Evolutionary conservation across 139 green algal species (phyloP).

Genomic region (Chlorella sorokiniana): DNA sequence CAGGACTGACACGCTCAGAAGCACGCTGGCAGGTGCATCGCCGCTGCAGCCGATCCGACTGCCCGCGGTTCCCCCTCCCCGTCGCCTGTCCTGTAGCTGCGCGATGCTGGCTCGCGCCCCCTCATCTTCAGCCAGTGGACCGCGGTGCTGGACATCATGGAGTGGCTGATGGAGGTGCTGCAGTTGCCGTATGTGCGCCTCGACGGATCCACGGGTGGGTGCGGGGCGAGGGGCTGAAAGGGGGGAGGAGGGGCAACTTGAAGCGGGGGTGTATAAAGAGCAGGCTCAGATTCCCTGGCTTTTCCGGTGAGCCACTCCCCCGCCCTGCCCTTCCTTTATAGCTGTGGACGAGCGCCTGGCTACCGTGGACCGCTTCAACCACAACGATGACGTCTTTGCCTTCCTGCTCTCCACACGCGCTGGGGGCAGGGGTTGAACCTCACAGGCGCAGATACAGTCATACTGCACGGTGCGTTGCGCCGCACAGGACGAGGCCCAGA

Average conservation of each 20-base stretch:
- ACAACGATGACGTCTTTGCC: conserved; percentile 74
- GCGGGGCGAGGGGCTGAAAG: background rate
- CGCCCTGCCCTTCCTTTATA: background rate
- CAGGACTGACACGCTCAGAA: too few relatives aligned
- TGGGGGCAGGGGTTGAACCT: conserved; percentile 96
- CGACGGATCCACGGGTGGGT: conserved; percentile 76
- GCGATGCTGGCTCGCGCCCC: conserved; percentile 62
- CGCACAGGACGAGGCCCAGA: background rate
- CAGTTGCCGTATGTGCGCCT: conserved; percentile 76
- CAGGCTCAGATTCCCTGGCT: background rate
- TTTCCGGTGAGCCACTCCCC: background rate
- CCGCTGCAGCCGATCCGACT: background rate
- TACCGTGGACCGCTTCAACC: conserved; percentile 85
- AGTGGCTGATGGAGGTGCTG: conserved; percentile 80
- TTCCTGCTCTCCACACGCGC: conserved; percentile 95
- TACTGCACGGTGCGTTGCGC: conserved; percentile 73
- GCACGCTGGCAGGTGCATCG: background rate
- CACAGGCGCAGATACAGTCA: conserved; percentile 93
- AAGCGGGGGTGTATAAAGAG: background rate
- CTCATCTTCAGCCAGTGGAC: conserved; percentile 96
- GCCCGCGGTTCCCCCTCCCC: background rate
- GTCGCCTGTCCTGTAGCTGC: conserved; percentile 48
- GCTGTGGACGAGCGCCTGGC: conserved; percentile 79
- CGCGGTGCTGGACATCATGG: conserved; percentile 88
- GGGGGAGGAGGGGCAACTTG: background rate